Conservation (phyloP, 345 rosid genomes). For the Pugionium cornutum region DNA sequence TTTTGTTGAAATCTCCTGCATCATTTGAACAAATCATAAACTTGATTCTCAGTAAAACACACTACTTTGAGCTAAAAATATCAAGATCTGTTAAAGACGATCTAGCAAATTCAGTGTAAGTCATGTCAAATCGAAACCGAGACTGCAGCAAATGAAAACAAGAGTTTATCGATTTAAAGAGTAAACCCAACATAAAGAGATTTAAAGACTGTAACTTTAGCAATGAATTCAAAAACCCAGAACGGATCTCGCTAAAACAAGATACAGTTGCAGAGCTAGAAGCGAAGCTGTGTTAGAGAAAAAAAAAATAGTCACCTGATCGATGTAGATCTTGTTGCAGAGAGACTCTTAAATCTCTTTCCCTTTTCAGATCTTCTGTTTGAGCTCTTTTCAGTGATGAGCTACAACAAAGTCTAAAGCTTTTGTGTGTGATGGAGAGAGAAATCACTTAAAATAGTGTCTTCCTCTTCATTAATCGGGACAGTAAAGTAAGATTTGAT, state of each 20-base stretch:
- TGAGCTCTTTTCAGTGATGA: constrained; percentile 24
- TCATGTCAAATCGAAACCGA: neutral
- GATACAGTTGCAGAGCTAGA: constrained; percentile 1
- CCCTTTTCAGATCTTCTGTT: constrained; percentile 20
- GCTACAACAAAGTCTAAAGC: constrained; percentile 28
- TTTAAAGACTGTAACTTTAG: constrained; percentile 25
- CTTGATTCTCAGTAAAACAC: constrained; percentile 3
- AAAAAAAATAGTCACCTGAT: constrained; percentile 14
- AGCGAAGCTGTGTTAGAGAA: neutral
- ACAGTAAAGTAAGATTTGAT: constrained; percentile 19
- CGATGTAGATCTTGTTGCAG: constrained; percentile 23
- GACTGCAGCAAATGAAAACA: constrained; percentile 11
- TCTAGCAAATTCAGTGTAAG: neutral
- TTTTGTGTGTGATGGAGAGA: constrained; percentile 29
- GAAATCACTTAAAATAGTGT: constrained; percentile 20
- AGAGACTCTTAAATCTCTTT: constrained; percentile 6
- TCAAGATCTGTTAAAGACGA: constrained; percentile 18
- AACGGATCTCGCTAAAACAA: constrained; percentile 24
- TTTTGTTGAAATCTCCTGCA: constrained; percentile 27
- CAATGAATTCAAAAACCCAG: constrained; percentile 16
- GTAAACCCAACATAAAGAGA: neutral
- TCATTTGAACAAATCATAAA: neutral
- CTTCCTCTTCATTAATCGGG: constrained; percentile 23
- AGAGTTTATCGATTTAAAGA: constrained; percentile 11
- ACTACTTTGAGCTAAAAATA: constrained; percentile 5